Conservation (phyloP, 352 stramenopile species). For the Globisporangium apiculatum region DNA sequence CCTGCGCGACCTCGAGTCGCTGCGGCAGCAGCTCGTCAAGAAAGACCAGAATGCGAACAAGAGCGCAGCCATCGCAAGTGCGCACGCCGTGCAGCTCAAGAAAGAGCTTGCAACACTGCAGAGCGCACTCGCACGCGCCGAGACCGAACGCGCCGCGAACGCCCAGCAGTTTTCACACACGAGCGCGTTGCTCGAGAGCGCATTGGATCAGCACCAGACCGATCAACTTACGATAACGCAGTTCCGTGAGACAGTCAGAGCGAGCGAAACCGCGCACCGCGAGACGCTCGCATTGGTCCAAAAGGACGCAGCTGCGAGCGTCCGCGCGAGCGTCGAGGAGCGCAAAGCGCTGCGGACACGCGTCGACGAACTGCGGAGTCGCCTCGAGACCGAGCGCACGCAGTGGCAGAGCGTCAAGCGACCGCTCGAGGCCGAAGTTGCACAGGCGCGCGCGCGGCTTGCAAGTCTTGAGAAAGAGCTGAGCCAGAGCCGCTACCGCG, state of each 20-base stretch:
- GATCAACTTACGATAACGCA: slow-evolving; percentile 44
- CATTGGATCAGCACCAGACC: slow-evolving; percentile 68
- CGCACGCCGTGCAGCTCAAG: slow-evolving; percentile 70
- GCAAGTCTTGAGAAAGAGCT: slow-evolving; percentile 65
- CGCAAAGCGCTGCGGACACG: slow-evolving; percentile 58
- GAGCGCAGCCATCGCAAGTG: slow-evolving; percentile 38
- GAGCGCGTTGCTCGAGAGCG: slow-evolving; percentile 62
- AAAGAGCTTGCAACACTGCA: slow-evolving; percentile 63
- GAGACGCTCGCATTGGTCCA: slow-evolving; percentile 50
- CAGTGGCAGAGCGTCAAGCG: slow-evolving; percentile 51
- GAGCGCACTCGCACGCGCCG: slow-evolving; percentile 25
- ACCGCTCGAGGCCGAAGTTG: slow-evolving; percentile 45
- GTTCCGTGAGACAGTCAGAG: slow-evolving; percentile 47
- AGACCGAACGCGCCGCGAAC: slow-evolving; percentile 39
- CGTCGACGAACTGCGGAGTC: slow-evolving; percentile 58
- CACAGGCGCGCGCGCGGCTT: slow-evolving; percentile 37
- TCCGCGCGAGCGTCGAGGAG: slow-evolving; percentile 59
- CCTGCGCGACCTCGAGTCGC: slow-evolving; percentile 59
- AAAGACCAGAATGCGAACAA: slow-evolving; percentile 58
- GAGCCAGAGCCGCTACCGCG: slow-evolving; percentile 47
- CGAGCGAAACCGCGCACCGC: slow-evolving; percentile 53
- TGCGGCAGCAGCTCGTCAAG: slow-evolving; percentile 68
- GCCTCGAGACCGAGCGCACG: slow-evolving; percentile 61
- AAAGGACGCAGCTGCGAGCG: slow-evolving; percentile 39
- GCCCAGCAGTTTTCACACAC: slow-evolving; percentile 58